A percentile compares a stretch with the other conserved stretches of the same genome.
Evolutionary conservation across 1,139 yeast species (phyloP).

Genomic region (Suhomyces panamericanus): DNA sequence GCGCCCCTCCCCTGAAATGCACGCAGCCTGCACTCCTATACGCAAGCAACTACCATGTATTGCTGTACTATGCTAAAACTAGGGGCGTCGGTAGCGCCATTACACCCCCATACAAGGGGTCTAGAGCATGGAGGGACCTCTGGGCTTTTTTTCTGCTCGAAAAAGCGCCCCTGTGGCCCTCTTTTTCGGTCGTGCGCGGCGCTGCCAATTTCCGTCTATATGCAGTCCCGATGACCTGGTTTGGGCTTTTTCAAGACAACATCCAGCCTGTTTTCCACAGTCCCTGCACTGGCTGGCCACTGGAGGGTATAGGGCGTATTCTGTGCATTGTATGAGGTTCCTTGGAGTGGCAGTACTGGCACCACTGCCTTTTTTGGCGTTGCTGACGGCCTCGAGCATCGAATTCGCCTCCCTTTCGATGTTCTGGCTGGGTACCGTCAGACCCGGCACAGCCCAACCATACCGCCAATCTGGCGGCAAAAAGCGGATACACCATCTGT

Average conservation of each 20-base stretch:
- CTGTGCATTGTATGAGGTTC: background rate
- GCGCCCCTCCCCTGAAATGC: conserved; percentile 72
- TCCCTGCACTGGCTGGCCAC: background rate
- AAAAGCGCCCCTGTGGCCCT: background rate
- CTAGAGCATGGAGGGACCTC: background rate
- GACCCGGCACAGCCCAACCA: background rate
- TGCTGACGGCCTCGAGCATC: too few species aligned
- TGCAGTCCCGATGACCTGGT: conserved; percentile 11
- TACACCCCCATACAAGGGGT: too few species aligned
- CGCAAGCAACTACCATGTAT: conserved; percentile 7
- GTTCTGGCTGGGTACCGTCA: background rate
- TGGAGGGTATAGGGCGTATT: background rate
- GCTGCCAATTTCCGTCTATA: background rate
- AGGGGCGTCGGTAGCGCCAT: background rate
- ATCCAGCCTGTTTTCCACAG: background rate
- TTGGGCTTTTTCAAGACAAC: background rate
- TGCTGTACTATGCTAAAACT: conserved; percentile 8
- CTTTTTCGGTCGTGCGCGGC: conserved; percentile 4
- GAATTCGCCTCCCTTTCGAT: background rate
- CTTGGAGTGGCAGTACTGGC: too few species aligned
- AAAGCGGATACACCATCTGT: too few species aligned
- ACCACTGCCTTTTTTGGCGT: too few species aligned
- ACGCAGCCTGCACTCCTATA: conserved; percentile 33
- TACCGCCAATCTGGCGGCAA: too few species aligned
- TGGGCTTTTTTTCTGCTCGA: background rate